These are phyloP conservation scores for Grifola frondosa DNA, from an alignment of 1,284 basidiomycete genomes.

Conservation along the genomic window DNA sequence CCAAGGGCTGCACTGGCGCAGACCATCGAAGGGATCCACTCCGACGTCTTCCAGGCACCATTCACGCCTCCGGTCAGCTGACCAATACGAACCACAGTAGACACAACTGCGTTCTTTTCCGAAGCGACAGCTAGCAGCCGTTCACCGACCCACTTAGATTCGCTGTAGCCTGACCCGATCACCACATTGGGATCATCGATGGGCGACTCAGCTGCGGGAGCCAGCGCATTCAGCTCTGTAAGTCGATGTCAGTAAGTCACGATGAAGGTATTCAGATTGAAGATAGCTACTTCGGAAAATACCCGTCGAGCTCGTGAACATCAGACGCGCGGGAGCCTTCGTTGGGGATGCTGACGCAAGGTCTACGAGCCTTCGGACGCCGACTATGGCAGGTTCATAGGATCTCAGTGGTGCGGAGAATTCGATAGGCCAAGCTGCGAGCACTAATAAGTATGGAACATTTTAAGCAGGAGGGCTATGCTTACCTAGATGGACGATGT, in stretches of 20 bases:
- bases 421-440: constrained; percentile 42
- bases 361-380: constrained; percentile 26
- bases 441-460: not conserved
- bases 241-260: too few species aligned
- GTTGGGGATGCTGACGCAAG: constrained; percentile 24
- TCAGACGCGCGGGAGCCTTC: constrained; percentile 19
- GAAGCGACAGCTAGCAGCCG: constrained; percentile 19
- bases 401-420: constrained; percentile 38
- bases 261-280: not conserved
- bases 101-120: constrained; percentile 12
- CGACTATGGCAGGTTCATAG: constrained; percentile 24
- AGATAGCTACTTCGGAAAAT: constrained; percentile 24
- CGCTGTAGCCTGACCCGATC: constrained; percentile 24
- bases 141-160: constrained; percentile 30
- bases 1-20: constrained; percentile 11
- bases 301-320: constrained; percentile 29
- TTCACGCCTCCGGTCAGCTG: constrained; percentile 28
- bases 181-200: constrained; percentile 17
- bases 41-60: constrained; percentile 32
- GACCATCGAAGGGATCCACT: constrained; percentile 34
- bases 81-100: constrained; percentile 25
- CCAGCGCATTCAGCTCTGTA: constrained; percentile 1
- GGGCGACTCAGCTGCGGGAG: constrained; percentile 3
- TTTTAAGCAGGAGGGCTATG: not conserved
- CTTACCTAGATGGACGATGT: constrained; percentile 37